A percentile compares a stretch with the other conserved stretches of the same genome.
phyloP scores from a whole-genome alignment of 2,329 filamentous ascomycete species.

The Ophiostoma himal-ulmi region DNA sequence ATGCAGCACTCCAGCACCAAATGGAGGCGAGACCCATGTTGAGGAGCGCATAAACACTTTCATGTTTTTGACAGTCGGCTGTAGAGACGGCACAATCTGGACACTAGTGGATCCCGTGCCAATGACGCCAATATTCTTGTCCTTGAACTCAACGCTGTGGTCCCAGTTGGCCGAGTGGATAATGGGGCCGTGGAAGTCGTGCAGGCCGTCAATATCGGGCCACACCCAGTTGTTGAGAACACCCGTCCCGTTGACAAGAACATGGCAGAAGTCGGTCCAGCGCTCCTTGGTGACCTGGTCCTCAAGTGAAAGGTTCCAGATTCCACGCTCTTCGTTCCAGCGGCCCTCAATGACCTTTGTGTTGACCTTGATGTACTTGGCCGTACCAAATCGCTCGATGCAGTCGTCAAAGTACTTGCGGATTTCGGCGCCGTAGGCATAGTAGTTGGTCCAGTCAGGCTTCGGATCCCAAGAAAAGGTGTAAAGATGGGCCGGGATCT shows the following conservation, averaged over 20 bases:
- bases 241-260: constrained; percentile 27
- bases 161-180: constrained; percentile 33
- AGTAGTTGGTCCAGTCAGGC: constrained; percentile 33
- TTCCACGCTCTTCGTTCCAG: constrained; percentile 40
- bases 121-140: constrained; percentile 31
- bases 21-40: constrained; percentile 24
- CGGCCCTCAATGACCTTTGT: constrained; percentile 38
- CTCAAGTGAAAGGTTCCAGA: constrained; percentile 36
- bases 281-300: constrained; percentile 28
- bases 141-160: constrained; percentile 25
- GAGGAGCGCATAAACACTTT: constrained; percentile 24
- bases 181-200: constrained; percentile 30
- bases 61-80: constrained; percentile 22
- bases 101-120: constrained; percentile 32
- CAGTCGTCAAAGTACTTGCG: constrained; percentile 33
- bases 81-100: constrained; percentile 31
- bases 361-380: constrained; percentile 42
- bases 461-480: constrained; percentile 30
- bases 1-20: constrained; percentile 28
- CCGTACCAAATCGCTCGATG: constrained; percentile 32
- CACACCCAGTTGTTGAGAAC: constrained; percentile 29
- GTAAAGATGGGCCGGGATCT: constrained; percentile 37
- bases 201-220: constrained; percentile 33
- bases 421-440: constrained; percentile 29
- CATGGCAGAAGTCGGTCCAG: constrained; percentile 25